Evolutionary conservation across 176 grass and related monocot genomes (phyloP), one percentile per base, ranked within the genome.

Genomic region (Avena sativa): DNA sequence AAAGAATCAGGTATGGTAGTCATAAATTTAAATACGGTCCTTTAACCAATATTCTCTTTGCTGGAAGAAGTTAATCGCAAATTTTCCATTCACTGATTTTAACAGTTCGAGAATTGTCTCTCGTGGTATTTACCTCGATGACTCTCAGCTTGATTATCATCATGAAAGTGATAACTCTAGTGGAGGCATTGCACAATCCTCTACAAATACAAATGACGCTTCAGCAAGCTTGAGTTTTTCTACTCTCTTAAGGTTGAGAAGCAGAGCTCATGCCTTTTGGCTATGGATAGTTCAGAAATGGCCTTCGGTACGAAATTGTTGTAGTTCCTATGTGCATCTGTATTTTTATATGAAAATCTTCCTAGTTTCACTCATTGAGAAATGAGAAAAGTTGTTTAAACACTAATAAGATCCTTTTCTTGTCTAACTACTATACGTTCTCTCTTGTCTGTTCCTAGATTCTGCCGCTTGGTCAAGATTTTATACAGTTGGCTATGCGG

Each of bases 91-190:
- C 48, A 72, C n/a, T 78, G 25, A 50, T 86, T 80, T 85, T 67
- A 63, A 81, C 93, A 98, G 96, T 80, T 98, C 97, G 76, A 98
- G 93, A 92, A 94, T 98, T 87, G 72, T 89, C 65, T 71, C 93
- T 63, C 97, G 89, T 89, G 91, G 97, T 85, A 96, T 94, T 79
- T 88, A 85, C 44, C 80, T 98, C 26, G 75, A 79, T 85, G 93
- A 98, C 62, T 84, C 86, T 87, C 85, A 90, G 79, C 88, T 84
- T 76, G 92, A 88, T 83, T 89, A 88, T 76, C 69, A 79, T 77
- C 79, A 83, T 79, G 88, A 88, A 78, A 86, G 58, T 77, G 87
- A 86, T 56, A 66, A 76, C 86, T 76, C 87, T 60, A 92, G 49
- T 84, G 71, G 58, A 64, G 81, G 19, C 58, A 83, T 83, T 74